phyloP scores from a whole-genome alignment of 1,139 yeast genomes.

The Debaryomyces nepalensis region DNA sequence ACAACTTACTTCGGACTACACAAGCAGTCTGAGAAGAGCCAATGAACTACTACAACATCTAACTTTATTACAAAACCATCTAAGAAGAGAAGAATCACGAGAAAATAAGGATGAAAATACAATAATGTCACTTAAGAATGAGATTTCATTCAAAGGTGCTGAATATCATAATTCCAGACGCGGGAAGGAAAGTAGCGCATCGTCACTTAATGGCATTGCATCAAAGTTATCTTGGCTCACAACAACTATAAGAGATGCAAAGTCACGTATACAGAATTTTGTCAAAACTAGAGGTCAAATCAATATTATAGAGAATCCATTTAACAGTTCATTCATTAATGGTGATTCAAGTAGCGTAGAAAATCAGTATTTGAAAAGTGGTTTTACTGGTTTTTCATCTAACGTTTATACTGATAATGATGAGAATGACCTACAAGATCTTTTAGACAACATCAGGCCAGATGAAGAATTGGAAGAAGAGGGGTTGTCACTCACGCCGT shows the following conservation, averaged over 20 bases:
- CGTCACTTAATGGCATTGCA: constrained; percentile 5
- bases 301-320: neutral
- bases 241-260: constrained; percentile 5
- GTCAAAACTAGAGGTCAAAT: neutral
- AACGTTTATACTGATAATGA: constrained; percentile 32
- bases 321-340: no score
- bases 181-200: constrained; percentile 2
- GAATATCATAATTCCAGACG: constrained; percentile 9
- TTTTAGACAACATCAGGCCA: constrained; percentile 69
- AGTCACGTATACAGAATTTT: constrained; percentile 2
- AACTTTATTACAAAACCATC: constrained; percentile 7
- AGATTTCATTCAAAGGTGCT: constrained; percentile 4
- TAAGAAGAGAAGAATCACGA: constrained; percentile 7
- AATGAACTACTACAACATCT: constrained; percentile 8
- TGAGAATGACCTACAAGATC: constrained; percentile 50
- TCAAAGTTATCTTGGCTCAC: constrained; percentile 5
- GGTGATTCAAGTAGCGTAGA: no score
- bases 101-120: constrained; percentile 1
- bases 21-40: constrained; percentile 5
- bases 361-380: neutral
- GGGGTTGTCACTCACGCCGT: constrained; percentile 66
- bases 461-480: constrained; percentile 53
- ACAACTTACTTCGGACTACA: constrained; percentile 1
- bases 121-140: constrained; percentile 5
- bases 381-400: constrained; percentile 7